Evolutionary conservation across 176 grass and related monocot genomes (phyloP).

Genomic region (Phoenix dactylifera): DNA sequence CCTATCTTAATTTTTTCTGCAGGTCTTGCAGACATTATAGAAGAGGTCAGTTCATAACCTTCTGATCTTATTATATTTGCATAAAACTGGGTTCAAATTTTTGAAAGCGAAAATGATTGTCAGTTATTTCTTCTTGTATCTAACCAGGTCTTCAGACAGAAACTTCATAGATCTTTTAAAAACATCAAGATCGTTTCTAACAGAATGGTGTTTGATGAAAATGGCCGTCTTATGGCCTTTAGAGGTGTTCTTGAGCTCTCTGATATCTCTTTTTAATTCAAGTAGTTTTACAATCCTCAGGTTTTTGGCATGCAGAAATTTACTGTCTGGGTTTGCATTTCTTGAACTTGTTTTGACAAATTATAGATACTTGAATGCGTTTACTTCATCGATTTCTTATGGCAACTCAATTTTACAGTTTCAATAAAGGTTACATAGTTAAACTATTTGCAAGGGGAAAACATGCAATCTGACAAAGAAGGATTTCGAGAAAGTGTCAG

Average conservation of each 20-base stretch:
- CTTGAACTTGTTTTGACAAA: no score
- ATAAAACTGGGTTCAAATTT: no score
- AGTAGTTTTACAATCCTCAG: neutral
- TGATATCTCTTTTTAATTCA: neutral
- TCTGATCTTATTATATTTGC: no score
- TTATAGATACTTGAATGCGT: no score
- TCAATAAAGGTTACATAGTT: no score
- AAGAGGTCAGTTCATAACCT: constrained; percentile 47
- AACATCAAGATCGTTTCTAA: constrained; percentile 92
- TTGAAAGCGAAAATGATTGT: constrained; percentile 1
- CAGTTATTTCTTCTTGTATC: neutral
- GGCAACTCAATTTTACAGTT: no score
- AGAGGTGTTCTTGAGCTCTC: constrained; percentile 46
- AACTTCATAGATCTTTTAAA: constrained; percentile 68
- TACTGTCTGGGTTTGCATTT: no score
- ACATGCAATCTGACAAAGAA: no score
- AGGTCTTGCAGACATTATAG: constrained; percentile 92
- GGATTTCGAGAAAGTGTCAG: no score
- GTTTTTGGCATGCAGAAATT: no score
- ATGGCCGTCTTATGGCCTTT: constrained; percentile 65
- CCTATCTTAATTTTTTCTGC: constrained; percentile 90
- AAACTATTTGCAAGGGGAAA: no score
- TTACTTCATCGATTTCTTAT: no score
- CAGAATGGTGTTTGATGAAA: constrained; percentile 89
- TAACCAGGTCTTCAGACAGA: constrained; percentile 79